Evolutionary conservation across 2,329 filamentous ascomycete genomes (phyloP), one percentile per base, ranked within the genome.

Genomic region (Trichoderma sp.): DNA sequence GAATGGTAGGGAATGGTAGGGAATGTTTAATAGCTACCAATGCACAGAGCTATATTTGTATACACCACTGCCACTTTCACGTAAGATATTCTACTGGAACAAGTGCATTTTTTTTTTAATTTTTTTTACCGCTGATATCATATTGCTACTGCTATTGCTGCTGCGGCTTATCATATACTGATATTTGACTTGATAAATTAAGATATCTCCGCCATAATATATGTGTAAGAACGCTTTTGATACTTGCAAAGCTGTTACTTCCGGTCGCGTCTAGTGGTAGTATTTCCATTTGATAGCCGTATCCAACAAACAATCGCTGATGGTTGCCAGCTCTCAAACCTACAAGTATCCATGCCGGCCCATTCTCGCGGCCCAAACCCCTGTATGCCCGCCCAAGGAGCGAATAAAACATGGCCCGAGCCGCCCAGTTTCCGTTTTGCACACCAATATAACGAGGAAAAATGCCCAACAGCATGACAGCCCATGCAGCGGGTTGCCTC

Each of bases 381-480:
- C 56, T 58, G 40, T 6, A 10, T 27, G 33, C 33, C 40, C 40
- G 5, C 13, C 14, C 56, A 47, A 43, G 37, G 59, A 55, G 29
- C 68, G 61, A 69, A 66, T 69, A 66, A 47, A 31, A 69, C 27
- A 64, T 40, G 61, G 21, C 47, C 68, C 10, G 61, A 53, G 68
- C 68, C 68, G 68, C 61, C 56, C 43, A 56, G 16, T 47, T 35
- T 31, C 35, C 37, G 19, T 2, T 43, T 13, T 59, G 40, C 27
- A 37, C 63, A n/a, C 53, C 35, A 24, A 13, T 33, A 6, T 6
- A 43, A 27, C 8, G n/a, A 13, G 21, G 47, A 1, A 49, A 21
- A 40, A 68, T 0, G 16, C 5, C 59, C 68, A 62, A 59, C 53
- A 65, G 55, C 27, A 56, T 66, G 58, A 33, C 24, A 66, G 5